phyloP scores from a whole-genome alignment of 2,329 filamentous ascomycete species.

The Aschersonia sp. region DNA sequence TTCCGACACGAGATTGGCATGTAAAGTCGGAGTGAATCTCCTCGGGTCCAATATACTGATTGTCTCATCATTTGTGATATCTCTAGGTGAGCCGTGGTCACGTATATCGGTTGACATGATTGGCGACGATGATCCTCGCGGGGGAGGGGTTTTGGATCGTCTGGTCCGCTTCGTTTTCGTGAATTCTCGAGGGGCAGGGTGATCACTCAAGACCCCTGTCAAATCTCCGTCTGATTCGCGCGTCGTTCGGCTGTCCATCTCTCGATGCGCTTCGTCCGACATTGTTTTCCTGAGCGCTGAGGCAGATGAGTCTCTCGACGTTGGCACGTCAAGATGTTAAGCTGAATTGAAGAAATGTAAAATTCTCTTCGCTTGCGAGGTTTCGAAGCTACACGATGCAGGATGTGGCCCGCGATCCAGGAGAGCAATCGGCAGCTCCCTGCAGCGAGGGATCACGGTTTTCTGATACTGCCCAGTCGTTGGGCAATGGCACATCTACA shows the following conservation, averaged over 20 bases:
- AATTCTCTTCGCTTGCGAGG: too few species aligned
- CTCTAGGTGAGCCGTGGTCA: constrained; percentile 37
- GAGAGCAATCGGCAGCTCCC: too few species aligned
- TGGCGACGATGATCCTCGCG: constrained; percentile 42
- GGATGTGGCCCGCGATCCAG: too few species aligned
- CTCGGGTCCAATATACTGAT: constrained; percentile 73
- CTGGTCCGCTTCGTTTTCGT: constrained; percentile 36
- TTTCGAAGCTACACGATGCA: too few species aligned
- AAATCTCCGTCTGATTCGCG: background rate
- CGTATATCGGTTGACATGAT: constrained; percentile 26
- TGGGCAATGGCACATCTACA: too few species aligned
- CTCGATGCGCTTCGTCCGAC: too few species aligned
- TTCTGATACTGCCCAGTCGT: too few species aligned
- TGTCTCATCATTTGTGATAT: constrained; percentile 50
- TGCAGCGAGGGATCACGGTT: too few species aligned
- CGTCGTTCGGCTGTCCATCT: background rate
- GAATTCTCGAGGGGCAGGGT: background rate
- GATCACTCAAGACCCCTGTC: background rate
- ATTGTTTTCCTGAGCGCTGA: too few species aligned
- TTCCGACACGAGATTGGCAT: constrained; percentile 88
- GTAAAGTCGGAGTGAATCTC: constrained; percentile 86
- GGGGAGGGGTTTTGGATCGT: background rate
- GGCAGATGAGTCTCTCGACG: too few species aligned
- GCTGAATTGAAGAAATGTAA: too few species aligned
- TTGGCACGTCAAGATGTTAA: too few species aligned